Evolutionary conservation across 2,329 filamentous ascomycete genomes (phyloP), one percentile per base, ranked within the genome.

Genomic region (Diaporthe velutina): DNA sequence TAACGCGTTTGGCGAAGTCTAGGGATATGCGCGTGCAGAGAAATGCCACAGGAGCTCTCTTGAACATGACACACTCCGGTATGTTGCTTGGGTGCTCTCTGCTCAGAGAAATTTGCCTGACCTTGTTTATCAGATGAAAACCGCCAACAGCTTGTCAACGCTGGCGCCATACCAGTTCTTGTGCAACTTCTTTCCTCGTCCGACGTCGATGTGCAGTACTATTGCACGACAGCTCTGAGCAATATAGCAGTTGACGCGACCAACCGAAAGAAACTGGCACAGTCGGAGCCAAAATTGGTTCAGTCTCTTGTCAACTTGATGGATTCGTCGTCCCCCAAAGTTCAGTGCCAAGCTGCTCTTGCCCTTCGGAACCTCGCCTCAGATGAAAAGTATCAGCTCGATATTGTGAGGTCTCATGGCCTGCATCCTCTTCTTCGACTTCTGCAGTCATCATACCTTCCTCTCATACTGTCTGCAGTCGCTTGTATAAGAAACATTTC

Each of bases 61-160:
- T 99, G 78, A 99, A 99, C 85, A 99, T 99, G 97, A 99, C 97
- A 80, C 97, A 99, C 87, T 98, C 96, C 77, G 95, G 95, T 98
- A 91, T 75, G 64, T 68, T 68, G 90, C 79, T 64, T 35, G 22
- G 4, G 45, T 40, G 40, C 55, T 33, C 38, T 71, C 74, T 40
- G 22, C 38, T 38, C 35, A 17, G 57, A 13, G 75, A 79, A 71
- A 77, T 67, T 28, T 22, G 30, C 38, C 78, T 80, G 52, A 85
- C 77, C 57, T 50, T 33, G 60, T 22, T 45, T 38, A 48, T 28
- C 82, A 97, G 97, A 98, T 83, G 97, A 99, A 84, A 99, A 99
- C 84, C 92, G 97, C 79, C 95, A 98, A 84, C 96, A 99, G 84
- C 93, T 99, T 38, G 97, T 99, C 78, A 97, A 97, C 78, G 97